Conservation (phyloP, 176 grass and related monocot species). For the Raddia distichophylla region DNA sequence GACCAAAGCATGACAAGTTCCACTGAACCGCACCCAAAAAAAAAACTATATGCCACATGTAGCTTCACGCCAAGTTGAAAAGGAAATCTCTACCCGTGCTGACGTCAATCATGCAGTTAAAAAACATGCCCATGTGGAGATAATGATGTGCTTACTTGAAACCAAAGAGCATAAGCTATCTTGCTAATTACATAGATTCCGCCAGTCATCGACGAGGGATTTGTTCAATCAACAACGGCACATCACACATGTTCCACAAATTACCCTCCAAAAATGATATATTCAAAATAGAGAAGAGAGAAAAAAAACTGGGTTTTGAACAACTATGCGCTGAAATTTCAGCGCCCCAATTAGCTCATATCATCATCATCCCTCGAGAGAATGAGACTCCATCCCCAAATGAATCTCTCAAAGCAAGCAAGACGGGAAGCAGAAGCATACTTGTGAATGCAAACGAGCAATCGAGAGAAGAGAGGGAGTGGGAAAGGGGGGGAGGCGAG, state of each 20-base stretch:
- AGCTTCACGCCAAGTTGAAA: background rate
- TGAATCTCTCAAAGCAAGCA: conserved; percentile 10
- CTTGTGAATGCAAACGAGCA: background rate
- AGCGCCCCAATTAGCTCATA: background rate
- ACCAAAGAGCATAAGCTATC: conserved; percentile 18
- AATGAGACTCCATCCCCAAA: background rate
- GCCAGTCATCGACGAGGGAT: background rate
- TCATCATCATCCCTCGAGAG: background rate
- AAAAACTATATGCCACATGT: too few relatives aligned
- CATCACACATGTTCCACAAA: background rate
- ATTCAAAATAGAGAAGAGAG: background rate
- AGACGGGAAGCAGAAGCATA: background rate
- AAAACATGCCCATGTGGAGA: conserved; percentile 4
- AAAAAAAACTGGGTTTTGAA: background rate
- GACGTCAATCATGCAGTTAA: conserved; percentile 29
- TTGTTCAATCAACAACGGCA: background rate
- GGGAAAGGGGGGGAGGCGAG: background rate
- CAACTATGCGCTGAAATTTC: background rate
- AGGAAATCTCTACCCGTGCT: conserved; percentile 9
- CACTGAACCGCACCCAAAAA: background rate
- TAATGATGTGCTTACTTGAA: conserved; percentile 10
- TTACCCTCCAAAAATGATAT: background rate
- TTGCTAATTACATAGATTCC: background rate
- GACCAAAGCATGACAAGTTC: conserved; percentile 20
- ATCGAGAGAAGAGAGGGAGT: background rate